Percentiles rank a stretch among this genome's conserved stretches.
phyloP scores from a whole-genome alignment of 495 filamentous ascomycete genomes.

The Halenospora varia region DNA sequence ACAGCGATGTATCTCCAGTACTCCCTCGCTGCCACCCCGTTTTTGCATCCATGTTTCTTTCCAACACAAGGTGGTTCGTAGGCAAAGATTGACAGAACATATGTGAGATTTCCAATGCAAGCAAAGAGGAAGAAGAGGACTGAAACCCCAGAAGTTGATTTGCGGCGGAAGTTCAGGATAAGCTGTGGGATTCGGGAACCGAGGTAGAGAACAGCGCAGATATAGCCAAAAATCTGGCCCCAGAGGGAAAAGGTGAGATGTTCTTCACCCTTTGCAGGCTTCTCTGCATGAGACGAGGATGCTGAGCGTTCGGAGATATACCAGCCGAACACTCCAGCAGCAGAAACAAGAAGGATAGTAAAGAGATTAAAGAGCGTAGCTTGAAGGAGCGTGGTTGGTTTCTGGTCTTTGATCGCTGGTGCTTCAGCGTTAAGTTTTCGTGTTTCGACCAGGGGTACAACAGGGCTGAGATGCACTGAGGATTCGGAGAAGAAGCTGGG shows the following conservation, averaged over 20 bases:
- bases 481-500: slow-evolving; percentile 30
- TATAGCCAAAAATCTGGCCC: slow-evolving; percentile 83
- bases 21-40: slow-evolving; percentile 50
- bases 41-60: slow-evolving; percentile 37
- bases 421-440: slow-evolving; percentile 12
- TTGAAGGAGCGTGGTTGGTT: slow-evolving; percentile 42
- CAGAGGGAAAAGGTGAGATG: slow-evolving; percentile 61
- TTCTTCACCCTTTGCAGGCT: slow-evolving; percentile 18
- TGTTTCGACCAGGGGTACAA: slow-evolving; percentile 60
- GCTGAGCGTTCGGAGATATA: slow-evolving; percentile 53
- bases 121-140: slow-evolving; percentile 96
- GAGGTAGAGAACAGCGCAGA: slow-evolving; percentile 84
- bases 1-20: slow-evolving; percentile 81
- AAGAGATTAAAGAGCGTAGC: slow-evolving; percentile 64
- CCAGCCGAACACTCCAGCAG: slow-evolving; percentile 82
- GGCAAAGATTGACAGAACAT: slow-evolving; percentile 86
- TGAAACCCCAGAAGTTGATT: slow-evolving; percentile 85
- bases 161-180: slow-evolving; percentile 82
- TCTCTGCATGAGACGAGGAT: slow-evolving; percentile 10
- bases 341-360: slow-evolving; percentile 73
- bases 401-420: neutral
- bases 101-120: slow-evolving; percentile 89
- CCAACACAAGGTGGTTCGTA: slow-evolving; percentile 62
- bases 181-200: slow-evolving; percentile 85
- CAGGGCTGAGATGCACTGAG: slow-evolving; percentile 68